Base-by-base conservation (phyloP, 2,329 filamentous ascomycete species). In the Davidsoniella eucalypti region DNA sequence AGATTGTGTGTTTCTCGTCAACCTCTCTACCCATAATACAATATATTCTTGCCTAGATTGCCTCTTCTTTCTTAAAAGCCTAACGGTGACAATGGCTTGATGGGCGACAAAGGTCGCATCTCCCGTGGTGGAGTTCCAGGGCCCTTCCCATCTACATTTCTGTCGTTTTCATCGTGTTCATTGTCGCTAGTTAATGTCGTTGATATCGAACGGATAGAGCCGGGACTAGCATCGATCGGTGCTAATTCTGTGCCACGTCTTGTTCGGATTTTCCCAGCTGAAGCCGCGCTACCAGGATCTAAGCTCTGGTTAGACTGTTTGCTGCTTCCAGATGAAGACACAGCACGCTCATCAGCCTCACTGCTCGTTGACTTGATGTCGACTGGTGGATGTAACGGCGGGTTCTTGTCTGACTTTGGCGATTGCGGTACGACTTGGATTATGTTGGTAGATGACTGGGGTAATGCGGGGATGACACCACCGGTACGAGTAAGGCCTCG, bases 241-340 rank as follows among this genome's bases (percentile, higher is more conserved):
- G 51, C 47, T 47, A 53, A 47, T 16, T 45, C 44, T 18, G 40
- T 51, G 41, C 52, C 52, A 21, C 45, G 50, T 36, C 49, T 51
- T 25, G 52, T 49, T 26, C 63, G 65, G 3, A 59, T 59, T 51
- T 62, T 61, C 39, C 45, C 50, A 60, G 59, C 38, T 58, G 60
- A 38, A 54, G 57, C 16, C 62, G 29, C 29, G 8, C 29, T 33
- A 4, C 61, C 16, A 10, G 49, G 44, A 56, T 66, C 47, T 42
- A 49, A 29, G 39, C 47, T 49, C 25, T 49, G 47, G 18, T 38
- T 40, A 48, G 67, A 71, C 50, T 68, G 68, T 57, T 76, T 75
- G 62, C 73, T 79, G 59, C 78, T 82, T 55, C 78, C 80, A 8
- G 80, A 81, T 4, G 80, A 82, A 3, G 80, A 81, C 10, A 58